These are phyloP conservation scores for Mortierella sp. DNA, from an alignment of 371 early-diverging fungal species.

Conservation along the genomic window DNA sequence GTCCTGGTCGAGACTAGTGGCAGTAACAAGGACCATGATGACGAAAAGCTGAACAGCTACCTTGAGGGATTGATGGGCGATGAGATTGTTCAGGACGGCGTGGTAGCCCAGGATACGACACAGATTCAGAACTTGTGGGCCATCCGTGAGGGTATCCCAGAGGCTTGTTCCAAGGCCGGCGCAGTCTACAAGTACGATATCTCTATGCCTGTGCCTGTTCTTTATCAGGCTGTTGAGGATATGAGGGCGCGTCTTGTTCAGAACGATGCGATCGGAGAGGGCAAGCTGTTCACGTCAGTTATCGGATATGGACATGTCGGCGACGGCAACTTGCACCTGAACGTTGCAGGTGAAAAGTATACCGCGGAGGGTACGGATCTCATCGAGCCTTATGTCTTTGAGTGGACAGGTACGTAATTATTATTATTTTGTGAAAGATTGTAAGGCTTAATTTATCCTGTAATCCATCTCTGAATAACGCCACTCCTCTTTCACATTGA, in stretches of 20 bases:
- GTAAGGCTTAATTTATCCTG: not conserved
- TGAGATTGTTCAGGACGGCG: constrained; percentile 87
- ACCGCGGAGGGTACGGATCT: constrained; percentile 69
- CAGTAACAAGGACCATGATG: constrained; percentile 93
- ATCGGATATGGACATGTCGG: constrained; percentile 96
- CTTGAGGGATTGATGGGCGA: constrained; percentile 80
- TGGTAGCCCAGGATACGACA: constrained; percentile 91
- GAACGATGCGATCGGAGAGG: constrained; percentile 69
- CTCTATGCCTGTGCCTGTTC: constrained; percentile 86
- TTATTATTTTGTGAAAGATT: not conserved
- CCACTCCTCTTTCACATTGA: not conserved
- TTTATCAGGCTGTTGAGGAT: constrained; percentile 91
- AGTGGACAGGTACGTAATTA: constrained; percentile 92
- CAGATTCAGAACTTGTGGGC: constrained; percentile 86
- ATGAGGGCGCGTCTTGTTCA: constrained; percentile 77
- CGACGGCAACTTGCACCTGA: constrained; percentile 95
- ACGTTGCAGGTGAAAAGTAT: constrained; percentile 82
- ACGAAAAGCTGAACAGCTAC: constrained; percentile 82
- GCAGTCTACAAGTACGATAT: constrained; percentile 95
- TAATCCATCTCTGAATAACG: not conserved
- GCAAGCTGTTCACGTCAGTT: constrained; percentile 75
- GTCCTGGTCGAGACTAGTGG: constrained; percentile 96
- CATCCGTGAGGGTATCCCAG: constrained; percentile 95
- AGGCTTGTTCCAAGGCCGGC: constrained; percentile 88
- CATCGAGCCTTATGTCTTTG: constrained; percentile 96